Evolutionary conservation across 805 yeast genomes (phyloP), one percentile per base, ranked within the genome.

Genomic region (Diddensiella santjacobensis): DNA sequence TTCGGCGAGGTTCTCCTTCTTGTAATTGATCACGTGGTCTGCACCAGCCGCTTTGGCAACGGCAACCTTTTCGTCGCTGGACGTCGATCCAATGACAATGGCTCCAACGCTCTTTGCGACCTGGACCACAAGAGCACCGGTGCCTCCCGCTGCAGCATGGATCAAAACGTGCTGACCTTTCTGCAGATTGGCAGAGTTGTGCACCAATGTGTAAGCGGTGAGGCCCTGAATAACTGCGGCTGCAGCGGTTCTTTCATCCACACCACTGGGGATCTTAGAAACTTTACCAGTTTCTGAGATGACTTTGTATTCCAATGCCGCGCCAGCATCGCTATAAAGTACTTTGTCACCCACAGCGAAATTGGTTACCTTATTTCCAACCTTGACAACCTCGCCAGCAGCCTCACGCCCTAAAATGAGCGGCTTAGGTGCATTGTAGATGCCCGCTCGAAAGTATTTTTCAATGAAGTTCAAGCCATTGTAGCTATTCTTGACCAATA

Each of bases 61-160:
- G 45, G 72, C 66, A 55, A 84, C 73, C 67, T 90, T 90, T 48
- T 77, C 95, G 22, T 74, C 78, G 10, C 87, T 73, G 1, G 96
- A 87, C 3, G 95, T 93, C 33, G 85, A 73, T 2, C 95, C 96
- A 67, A 90, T 88, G 40, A 81, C 89, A 54, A 78, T 81, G 3
- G 89, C 96, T 18, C 96, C 95, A 42, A 70, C 72, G 20, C 67
- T 60, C 24, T 72, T 65, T 43, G 84, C 66, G 66, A 89, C 69
- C 64, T 89, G 96, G 43, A 74, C 71, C 46, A 88, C 69, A 17
- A 87, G 56, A 44, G 78, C 74, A 3, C 98, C 98, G 44, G 87
- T 91, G 48, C 97, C 96, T 40, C 97, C 98, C 2, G 97, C 96
- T 4, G 96, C 96, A 3, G 97, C 97, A 71, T 89, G 87, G 22